phyloP scores from a whole-genome alignment of 2,329 filamentous ascomycete species.

The Stromatinia cepivora region DNA sequence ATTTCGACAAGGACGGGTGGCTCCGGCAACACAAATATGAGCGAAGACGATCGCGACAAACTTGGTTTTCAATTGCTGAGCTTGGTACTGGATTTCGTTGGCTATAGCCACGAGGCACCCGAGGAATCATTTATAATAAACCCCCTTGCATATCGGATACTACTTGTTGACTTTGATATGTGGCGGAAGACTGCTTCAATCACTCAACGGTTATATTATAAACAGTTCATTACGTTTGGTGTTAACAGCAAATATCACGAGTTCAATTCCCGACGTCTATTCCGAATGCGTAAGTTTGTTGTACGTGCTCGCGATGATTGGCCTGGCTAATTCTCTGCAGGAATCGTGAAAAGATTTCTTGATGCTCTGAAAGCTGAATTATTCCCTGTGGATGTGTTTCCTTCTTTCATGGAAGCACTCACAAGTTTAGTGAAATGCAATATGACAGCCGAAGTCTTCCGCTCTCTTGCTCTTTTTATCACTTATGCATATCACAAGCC shows the following conservation, averaged over 20 bases:
- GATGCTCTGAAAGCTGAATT: slow-evolving; percentile 87
- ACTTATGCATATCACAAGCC: slow-evolving; percentile 81
- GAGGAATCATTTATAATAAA: slow-evolving; percentile 93
- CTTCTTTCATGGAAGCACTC: slow-evolving; percentile 76
- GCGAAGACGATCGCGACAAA: slow-evolving; percentile 55
- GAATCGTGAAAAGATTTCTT: slow-evolving; percentile 84
- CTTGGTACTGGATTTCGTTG: slow-evolving; percentile 80
- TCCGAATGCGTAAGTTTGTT: slow-evolving; percentile 76
- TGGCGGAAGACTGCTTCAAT: slow-evolving; percentile 79
- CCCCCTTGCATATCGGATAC: slow-evolving; percentile 85
- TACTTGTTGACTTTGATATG: slow-evolving; percentile 89
- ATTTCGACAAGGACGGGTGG: slow-evolving; percentile 40
- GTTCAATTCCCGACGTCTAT: slow-evolving; percentile 85
- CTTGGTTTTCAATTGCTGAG: slow-evolving; percentile 67
- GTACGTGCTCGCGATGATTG: background rate
- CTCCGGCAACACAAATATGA: slow-evolving; percentile 44
- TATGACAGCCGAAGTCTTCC: slow-evolving; percentile 79
- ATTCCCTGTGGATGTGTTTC: slow-evolving; percentile 69
- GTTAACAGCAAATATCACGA: slow-evolving; percentile 87
- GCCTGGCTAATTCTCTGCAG: slow-evolving; percentile 47
- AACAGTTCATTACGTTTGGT: slow-evolving; percentile 85
- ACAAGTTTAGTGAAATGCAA: slow-evolving; percentile 77
- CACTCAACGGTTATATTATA: slow-evolving; percentile 87
- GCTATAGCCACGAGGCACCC: slow-evolving; percentile 77
- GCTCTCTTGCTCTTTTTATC: slow-evolving; percentile 86